A percentile compares a stretch with the other conserved stretches of the same genome.
Evolutionary conservation across 2,329 filamentous ascomycete genomes (phyloP).

Genomic region (Magnaporthales sp.): DNA sequence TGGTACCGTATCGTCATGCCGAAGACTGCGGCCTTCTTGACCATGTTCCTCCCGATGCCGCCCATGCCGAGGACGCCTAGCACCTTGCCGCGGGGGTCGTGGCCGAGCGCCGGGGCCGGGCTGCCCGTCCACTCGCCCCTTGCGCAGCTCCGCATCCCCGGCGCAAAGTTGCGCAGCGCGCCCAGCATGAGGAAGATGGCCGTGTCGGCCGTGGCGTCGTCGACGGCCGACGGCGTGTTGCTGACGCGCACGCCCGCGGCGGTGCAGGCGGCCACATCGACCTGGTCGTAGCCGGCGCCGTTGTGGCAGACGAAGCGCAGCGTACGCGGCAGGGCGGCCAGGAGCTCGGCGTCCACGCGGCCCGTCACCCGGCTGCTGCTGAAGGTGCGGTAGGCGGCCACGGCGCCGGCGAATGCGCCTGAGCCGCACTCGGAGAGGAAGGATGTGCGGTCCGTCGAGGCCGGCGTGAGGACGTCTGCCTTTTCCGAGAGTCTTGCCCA

Average conservation of each 20-base stretch:
- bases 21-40: constrained; percentile 44
- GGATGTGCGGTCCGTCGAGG: constrained; percentile 7
- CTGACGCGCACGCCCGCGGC: constrained; percentile 29
- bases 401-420: constrained; percentile 10
- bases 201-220: constrained; percentile 34
- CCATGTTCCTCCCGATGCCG: constrained; percentile 54
- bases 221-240: constrained; percentile 31
- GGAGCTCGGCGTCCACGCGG: constrained; percentile 13
- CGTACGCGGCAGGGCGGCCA: constrained; percentile 38
- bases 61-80: constrained; percentile 64
- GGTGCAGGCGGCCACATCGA: constrained; percentile 39
- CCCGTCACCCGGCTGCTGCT: constrained; percentile 15
- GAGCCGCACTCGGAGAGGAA: constrained; percentile 11
- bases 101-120: background rate
- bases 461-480: constrained; percentile 50
- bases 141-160: constrained; percentile 34
- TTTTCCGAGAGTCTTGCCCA: constrained; percentile 54
- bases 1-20: constrained; percentile 60
- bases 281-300: constrained; percentile 55
- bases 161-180: constrained; percentile 40
- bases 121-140: constrained; percentile 8
- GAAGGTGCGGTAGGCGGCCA: constrained; percentile 42
- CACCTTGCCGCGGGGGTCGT: constrained; percentile 32
- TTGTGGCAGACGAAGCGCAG: constrained; percentile 52
- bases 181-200: constrained; percentile 31